Percentiles rank a stretch among this genome's conserved stretches.
Conservation (phyloP, 306 rosid species). For the Oemleria cerasiformis region DNA sequence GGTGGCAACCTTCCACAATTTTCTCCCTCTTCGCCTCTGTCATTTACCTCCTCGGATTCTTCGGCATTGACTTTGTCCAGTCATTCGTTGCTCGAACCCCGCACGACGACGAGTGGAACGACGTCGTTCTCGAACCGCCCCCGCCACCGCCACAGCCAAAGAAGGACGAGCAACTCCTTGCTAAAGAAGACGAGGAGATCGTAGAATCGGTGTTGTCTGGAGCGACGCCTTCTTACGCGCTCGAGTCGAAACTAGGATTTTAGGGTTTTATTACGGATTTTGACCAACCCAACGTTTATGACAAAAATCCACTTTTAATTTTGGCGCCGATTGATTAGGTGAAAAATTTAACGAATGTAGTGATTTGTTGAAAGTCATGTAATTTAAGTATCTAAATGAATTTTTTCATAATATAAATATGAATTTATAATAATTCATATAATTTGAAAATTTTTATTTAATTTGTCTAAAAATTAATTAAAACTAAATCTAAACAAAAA, state of each 20-base stretch:
- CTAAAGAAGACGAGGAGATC: slow-evolving; percentile 22
- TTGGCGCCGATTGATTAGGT: too few species aligned
- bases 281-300: too few species aligned
- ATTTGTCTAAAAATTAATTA: too few species aligned
- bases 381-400: too few species aligned
- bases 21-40: slow-evolving; percentile 27
- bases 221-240: slow-evolving; percentile 11
- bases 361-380: too few species aligned
- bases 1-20: slow-evolving; percentile 23
- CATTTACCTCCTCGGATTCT: slow-evolving; percentile 35
- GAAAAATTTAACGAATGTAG: too few species aligned
- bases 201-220: slow-evolving; percentile 18
- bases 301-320: too few species aligned
- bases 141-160: not conserved
- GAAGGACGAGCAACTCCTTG: not conserved
- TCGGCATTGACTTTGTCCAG: slow-evolving; percentile 28
- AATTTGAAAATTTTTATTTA: too few species aligned
- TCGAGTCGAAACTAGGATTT: slow-evolving; percentile 30
- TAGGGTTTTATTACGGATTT: too few species aligned
- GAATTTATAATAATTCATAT: too few species aligned
- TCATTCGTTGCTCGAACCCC: slow-evolving; percentile 10
- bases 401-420: too few species aligned
- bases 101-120: slow-evolving; percentile 11
- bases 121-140: not conserved
- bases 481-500: too few species aligned